These are phyloP conservation scores for Plasmodium falciparum DNA, from an alignment of 169 alveolate species.

Conservation along the genomic window DNA sequence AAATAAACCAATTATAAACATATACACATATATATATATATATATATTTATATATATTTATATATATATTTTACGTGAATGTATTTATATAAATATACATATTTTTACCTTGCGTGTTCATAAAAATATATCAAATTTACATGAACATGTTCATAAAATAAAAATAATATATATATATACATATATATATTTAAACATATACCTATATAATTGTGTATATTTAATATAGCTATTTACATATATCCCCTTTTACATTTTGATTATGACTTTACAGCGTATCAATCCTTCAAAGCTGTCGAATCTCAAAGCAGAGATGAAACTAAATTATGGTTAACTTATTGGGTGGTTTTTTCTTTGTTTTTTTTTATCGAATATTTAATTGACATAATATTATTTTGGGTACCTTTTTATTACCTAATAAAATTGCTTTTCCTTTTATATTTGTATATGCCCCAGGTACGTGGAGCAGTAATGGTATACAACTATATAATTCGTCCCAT, in stretches of 20 bases:
- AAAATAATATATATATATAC: background rate
- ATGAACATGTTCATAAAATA: background rate
- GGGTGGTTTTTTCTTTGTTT: slow-evolving; percentile 93
- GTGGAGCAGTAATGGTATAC: slow-evolving; percentile 83
- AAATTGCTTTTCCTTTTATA: slow-evolving; percentile 90
- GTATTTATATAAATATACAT: background rate
- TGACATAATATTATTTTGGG: slow-evolving; percentile 89
- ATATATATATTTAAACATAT: background rate
- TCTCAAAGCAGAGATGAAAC: slow-evolving; percentile 88
- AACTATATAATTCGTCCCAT: slow-evolving; percentile 80
- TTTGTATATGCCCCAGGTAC: slow-evolving; percentile 87
- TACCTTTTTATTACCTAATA: slow-evolving; percentile 92
- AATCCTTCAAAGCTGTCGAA: slow-evolving; percentile 91
- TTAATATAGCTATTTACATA: background rate
- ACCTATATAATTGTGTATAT: background rate
- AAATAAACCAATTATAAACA: background rate
- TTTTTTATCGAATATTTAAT: slow-evolving; percentile 88
- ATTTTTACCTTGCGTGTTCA: slow-evolving; percentile 19
- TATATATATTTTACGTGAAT: background rate
- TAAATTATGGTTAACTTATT: slow-evolving; percentile 93
- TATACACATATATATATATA: background rate
- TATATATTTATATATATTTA: background rate
- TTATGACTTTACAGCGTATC: slow-evolving; percentile 85
- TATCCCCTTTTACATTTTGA: background rate
- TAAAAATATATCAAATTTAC: background rate